These are phyloP conservation scores for Selaginella tamariscina DNA, from an alignment of 75 land plant species.

Conservation along the genomic window DNA sequence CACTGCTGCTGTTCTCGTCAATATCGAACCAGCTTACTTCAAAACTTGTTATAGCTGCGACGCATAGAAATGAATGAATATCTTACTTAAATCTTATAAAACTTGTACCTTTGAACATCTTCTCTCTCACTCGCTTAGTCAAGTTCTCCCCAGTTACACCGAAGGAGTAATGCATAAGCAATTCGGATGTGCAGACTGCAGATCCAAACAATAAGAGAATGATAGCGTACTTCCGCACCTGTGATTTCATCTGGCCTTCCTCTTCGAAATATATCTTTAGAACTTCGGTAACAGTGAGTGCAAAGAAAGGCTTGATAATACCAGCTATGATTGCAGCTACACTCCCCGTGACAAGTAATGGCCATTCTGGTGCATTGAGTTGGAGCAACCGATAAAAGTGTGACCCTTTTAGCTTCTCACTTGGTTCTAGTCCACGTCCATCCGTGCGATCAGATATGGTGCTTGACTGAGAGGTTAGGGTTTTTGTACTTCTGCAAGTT, in stretches of 20 bases:
- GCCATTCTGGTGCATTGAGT: conserved; percentile 20
- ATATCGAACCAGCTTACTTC: conserved; percentile 12
- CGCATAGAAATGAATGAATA: not conserved
- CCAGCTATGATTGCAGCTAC: conserved; percentile 18
- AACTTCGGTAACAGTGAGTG: conserved; percentile 3
- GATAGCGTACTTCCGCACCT: conserved; percentile 17
- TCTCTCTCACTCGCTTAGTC: conserved; percentile 60
- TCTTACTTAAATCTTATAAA: not conserved
- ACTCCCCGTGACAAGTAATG: conserved; percentile 12
- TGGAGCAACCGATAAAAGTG: conserved; percentile 16
- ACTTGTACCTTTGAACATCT: conserved; percentile 37
- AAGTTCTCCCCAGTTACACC: conserved; percentile 74
- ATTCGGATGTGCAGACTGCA: not conserved
- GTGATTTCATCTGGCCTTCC: conserved; percentile 3
- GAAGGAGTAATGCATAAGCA: conserved; percentile 35
- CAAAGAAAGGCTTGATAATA: conserved; percentile 16
- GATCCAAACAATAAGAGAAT: conserved; percentile 7
- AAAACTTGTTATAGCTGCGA: not conserved
- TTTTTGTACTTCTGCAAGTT: not conserved
- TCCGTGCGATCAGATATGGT: not conserved
- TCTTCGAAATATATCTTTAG: conserved; percentile 10
- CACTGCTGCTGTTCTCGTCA: conserved; percentile 12
- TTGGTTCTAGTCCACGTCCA: not conserved
- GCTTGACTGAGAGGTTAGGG: not conserved
- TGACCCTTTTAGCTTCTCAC: not conserved